phyloP scores from a whole-genome alignment of 1,139 yeast species.

The Blastobotrys apis region DNA sequence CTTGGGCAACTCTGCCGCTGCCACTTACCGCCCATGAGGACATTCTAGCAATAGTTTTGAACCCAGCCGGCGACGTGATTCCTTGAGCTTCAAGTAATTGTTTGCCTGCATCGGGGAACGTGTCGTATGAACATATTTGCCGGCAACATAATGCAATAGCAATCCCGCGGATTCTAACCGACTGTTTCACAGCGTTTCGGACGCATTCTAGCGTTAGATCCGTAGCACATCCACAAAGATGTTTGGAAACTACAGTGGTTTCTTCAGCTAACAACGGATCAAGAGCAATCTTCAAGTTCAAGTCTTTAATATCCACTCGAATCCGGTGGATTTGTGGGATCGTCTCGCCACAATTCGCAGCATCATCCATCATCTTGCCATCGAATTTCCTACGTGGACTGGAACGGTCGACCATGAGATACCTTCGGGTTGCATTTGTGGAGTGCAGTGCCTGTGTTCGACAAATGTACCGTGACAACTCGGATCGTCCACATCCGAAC shows the following conservation, averaged over 20 bases:
- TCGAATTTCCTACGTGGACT: slow-evolving; percentile 78
- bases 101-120: slow-evolving; percentile 44
- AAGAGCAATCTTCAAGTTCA: slow-evolving; percentile 42
- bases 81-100: slow-evolving; percentile 32
- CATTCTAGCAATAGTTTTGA: slow-evolving; percentile 54
- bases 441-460: slow-evolving; percentile 43
- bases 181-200: slow-evolving; percentile 39
- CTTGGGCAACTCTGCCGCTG: slow-evolving; percentile 27
- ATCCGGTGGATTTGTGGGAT: slow-evolving; percentile 46
- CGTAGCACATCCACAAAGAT: slow-evolving; percentile 90
- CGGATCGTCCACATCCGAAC: slow-evolving; percentile 91
- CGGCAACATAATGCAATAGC: slow-evolving; percentile 93
- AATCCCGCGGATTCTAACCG: slow-evolving; percentile 45
- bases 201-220: slow-evolving; percentile 74
- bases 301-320: slow-evolving; percentile 75
- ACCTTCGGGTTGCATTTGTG: slow-evolving; percentile 27
- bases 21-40: slow-evolving; percentile 91
- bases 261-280: slow-evolving; percentile 5
- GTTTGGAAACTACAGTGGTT: slow-evolving; percentile 72
- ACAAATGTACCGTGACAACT: slow-evolving; percentile 66
- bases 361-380: slow-evolving; percentile 56
- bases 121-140: slow-evolving; percentile 69
- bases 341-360: slow-evolving; percentile 29
- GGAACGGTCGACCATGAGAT: slow-evolving; percentile 70
- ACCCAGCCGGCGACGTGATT: slow-evolving; percentile 40